Conservation (phyloP, 441 rosid genomes). For the Adansonia rubrostipa region DNA sequence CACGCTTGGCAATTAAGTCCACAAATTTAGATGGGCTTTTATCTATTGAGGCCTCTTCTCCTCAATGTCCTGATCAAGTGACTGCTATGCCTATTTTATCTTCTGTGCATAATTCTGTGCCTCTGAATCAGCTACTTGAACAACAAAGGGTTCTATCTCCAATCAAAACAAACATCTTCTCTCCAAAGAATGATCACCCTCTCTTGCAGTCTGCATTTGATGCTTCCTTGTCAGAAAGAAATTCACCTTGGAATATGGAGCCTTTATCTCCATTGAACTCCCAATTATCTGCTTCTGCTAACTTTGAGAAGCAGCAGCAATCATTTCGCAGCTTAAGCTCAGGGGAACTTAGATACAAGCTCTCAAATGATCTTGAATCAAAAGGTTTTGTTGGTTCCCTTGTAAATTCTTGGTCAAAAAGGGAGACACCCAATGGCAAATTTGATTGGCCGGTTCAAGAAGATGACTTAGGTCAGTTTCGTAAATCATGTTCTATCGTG, state of each 20-base stretch:
- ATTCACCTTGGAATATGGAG: conserved; percentile 55
- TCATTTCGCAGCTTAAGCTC: conserved; percentile 52
- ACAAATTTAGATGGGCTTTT: conserved; percentile 58
- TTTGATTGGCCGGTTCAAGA: conserved; percentile 52
- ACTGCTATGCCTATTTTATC: conserved; percentile 42
- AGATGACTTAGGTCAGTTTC: conserved; percentile 37
- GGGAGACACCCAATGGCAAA: conserved; percentile 53
- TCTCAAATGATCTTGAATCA: conserved; percentile 28
- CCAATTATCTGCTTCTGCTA: conserved; percentile 42
- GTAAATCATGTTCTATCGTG: conserved; percentile 40
- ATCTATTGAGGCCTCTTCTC: conserved; percentile 47
- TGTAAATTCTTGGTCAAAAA: conserved; percentile 44
- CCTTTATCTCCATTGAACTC: conserved; percentile 58
- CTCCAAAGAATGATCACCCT: conserved; percentile 53
- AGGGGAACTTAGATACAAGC: conserved; percentile 36
- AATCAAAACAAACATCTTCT: conserved; percentile 50
- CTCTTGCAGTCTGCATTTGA: conserved; percentile 45
- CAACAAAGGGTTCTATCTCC: conserved; percentile 57
- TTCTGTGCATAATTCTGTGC: conserved; percentile 50
- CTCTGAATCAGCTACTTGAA: conserved; percentile 54
- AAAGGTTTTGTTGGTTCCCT: conserved; percentile 39
- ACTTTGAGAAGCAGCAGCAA: conserved; percentile 52
- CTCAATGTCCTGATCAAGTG: conserved; percentile 50
- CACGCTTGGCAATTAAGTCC: conserved; percentile 28
- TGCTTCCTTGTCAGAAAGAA: conserved; percentile 52